phyloP scores from a whole-genome alignment of 495 filamentous ascomycete species.

The Xylaria curta region DNA sequence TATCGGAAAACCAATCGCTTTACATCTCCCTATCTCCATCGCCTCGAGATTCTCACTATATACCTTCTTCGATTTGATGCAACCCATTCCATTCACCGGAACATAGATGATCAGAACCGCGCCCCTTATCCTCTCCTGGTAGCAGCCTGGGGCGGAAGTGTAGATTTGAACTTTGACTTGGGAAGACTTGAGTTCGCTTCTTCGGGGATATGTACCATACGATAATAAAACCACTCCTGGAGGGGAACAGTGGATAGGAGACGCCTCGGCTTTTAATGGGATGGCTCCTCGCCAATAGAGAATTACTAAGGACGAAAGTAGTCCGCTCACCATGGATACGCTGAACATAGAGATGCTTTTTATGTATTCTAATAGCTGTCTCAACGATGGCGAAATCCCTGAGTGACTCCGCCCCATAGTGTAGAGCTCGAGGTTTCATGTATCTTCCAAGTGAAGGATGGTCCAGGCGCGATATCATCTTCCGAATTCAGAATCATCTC shows the following conservation, averaged over 20 bases:
- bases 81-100: not conserved
- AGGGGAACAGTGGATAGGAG: conserved; percentile 18
- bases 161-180: not conserved
- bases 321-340: conserved; percentile 16
- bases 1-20: not conserved
- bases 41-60: conserved; percentile 19
- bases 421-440: not conserved
- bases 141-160: not conserved
- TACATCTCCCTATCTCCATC: conserved; percentile 12
- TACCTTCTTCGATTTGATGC: conserved; percentile 7
- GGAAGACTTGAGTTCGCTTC: conserved; percentile 29
- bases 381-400: not conserved
- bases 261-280: conserved; percentile 10
- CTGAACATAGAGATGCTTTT: conserved; percentile 18
- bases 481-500: not conserved
- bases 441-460: conserved; percentile 3
- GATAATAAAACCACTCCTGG: conserved; percentile 22
- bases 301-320: not conserved
- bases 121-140: not conserved
- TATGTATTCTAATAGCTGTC: conserved; percentile 27
- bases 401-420: not conserved
- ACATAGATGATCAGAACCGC: not conserved
- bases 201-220: conserved; percentile 41
- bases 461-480: not conserved
- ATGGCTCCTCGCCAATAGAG: conserved; percentile 10